Conservation (phyloP, 768 basidiomycete species). For the Piloderma croceum region DNA sequence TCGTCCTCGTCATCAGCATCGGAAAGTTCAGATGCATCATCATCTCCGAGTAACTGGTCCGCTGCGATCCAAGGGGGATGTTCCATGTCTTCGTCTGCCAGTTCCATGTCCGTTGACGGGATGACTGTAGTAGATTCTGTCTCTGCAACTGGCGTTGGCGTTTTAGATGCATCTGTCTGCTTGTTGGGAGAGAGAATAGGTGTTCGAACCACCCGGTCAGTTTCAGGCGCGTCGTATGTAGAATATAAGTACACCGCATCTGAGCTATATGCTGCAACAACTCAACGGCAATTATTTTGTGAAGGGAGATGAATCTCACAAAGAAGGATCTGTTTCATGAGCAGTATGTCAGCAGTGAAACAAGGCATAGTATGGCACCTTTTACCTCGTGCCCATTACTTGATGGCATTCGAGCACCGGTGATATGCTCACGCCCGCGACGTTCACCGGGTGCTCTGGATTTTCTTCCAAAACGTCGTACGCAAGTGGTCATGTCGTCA, state of each 20-base stretch:
- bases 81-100: constrained; percentile 14
- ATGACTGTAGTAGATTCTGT: too few relatives aligned
- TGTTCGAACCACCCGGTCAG: too few relatives aligned
- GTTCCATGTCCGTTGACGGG: too few relatives aligned
- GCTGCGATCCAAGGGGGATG: constrained; percentile 26
- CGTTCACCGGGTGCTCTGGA: constrained; percentile 29
- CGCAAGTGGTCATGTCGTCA: constrained; percentile 65
- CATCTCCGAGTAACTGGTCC: too few relatives aligned
- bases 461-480: constrained; percentile 67
- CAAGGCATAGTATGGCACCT: too few relatives aligned
- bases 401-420: constrained; percentile 66
- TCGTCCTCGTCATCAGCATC: constrained; percentile 29
- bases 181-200: too few relatives aligned
- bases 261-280: constrained; percentile 62
- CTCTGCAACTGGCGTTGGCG: too few relatives aligned
- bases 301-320: constrained; percentile 4
- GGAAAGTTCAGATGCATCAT: constrained; percentile 46
- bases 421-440: constrained; percentile 55
- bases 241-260: constrained; percentile 74
- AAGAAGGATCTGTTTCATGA: neutral
- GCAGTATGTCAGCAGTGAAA: constrained; percentile 4
- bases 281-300: too few relatives aligned
- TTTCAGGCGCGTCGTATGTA: constrained; percentile 54
- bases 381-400: constrained; percentile 72
- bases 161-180: too few relatives aligned